Base-by-base conservation (phyloP, 768 basidiomycete genomes). In the Tylopilus balloui region DNA sequence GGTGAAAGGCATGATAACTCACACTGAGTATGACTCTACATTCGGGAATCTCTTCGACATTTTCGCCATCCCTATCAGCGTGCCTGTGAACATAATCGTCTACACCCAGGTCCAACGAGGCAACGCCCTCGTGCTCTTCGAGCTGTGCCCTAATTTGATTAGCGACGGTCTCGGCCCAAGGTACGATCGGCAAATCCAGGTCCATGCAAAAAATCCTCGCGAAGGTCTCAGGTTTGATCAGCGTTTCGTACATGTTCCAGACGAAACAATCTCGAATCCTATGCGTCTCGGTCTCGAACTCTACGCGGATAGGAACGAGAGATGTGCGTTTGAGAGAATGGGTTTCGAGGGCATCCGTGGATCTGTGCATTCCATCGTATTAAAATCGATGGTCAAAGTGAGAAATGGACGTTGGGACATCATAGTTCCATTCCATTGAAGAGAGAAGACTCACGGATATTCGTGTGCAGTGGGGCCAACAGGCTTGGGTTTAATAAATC, bases 191-290 rank as follows among this genome's bases (percentile, higher is more conserved):
- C 6, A 99, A 75, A 50, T 92, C 89, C 38, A 97, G 76, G 69
- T 99, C 96, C 27, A 78, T 72, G 65, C 92, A 95, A 67, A 98
- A 94, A 24, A 83, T 84, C 45, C 71, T 76, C 4, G 95, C 93
- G 55, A 99, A 99, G 1, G 73, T 73, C 48, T 89, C 84, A 0
- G 95, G 93, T 21, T 83, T 86, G 58, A 95, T 84, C 53, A 90
- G 70, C n/a, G 74, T 71, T 70, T 98, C 95, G 63, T 91, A 82
- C 39, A 93, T 68, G 60, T 98, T 96, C 96, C 96, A 99, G 11
- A 91, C 80, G 66, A 99, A 98, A 61, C 86, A 87, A 62, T 99
- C 96, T 35, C 94, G 85, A 65, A 99, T 81, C 59, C 94, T 77
- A 61, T 90, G 89, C 0, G 87, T 87, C 11, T 92, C 90, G 11